phyloP scores from a whole-genome alignment of 2,329 filamentous ascomycete genomes.

The Fusarium fracticaudum region DNA sequence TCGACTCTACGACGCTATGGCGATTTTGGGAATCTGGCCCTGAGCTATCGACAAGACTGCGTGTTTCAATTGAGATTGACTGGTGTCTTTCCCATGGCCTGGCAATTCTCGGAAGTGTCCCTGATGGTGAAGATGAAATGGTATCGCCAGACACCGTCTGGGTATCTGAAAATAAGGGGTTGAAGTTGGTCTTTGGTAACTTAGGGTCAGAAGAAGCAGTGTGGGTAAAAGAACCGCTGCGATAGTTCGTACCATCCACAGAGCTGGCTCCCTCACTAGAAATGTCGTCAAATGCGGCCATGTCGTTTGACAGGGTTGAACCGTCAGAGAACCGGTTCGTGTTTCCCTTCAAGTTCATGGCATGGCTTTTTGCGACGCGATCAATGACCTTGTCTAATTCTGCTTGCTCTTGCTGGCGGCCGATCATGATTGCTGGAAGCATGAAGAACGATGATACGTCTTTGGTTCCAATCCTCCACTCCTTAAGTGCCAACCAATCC shows the following conservation, averaged over 20 bases:
- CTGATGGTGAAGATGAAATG: constrained; percentile 58
- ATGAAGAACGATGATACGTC: constrained; percentile 95
- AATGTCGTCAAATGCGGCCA: constrained; percentile 58
- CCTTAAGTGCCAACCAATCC: constrained; percentile 73
- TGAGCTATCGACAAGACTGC: constrained; percentile 57
- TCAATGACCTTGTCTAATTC: constrained; percentile 80
- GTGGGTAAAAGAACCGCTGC: constrained; percentile 61
- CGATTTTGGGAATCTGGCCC: constrained; percentile 54
- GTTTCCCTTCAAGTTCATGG: constrained; percentile 54
- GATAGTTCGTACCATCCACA: constrained; percentile 59
- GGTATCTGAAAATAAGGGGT: constrained; percentile 55
- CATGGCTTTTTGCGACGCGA: constrained; percentile 74
- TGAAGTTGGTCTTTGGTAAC: constrained; percentile 49
- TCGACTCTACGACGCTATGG: constrained; percentile 56
- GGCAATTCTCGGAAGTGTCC: constrained; percentile 49
- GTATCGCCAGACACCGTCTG: constrained; percentile 57
- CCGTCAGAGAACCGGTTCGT: constrained; percentile 61
- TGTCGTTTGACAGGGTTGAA: constrained; percentile 63
- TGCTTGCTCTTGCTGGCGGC: constrained; percentile 76
- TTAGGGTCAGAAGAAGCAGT: constrained; percentile 55
- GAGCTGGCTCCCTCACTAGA: constrained; percentile 71
- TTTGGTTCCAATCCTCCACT: constrained; percentile 80
- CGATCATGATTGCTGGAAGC: constrained; percentile 83
- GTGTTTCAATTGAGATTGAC: constrained; percentile 60
- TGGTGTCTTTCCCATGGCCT: constrained; percentile 64